These are phyloP conservation scores for Dictyophora rubrovolvata DNA, from an alignment of 768 basidiomycete genomes.

Conservation along the genomic window DNA sequence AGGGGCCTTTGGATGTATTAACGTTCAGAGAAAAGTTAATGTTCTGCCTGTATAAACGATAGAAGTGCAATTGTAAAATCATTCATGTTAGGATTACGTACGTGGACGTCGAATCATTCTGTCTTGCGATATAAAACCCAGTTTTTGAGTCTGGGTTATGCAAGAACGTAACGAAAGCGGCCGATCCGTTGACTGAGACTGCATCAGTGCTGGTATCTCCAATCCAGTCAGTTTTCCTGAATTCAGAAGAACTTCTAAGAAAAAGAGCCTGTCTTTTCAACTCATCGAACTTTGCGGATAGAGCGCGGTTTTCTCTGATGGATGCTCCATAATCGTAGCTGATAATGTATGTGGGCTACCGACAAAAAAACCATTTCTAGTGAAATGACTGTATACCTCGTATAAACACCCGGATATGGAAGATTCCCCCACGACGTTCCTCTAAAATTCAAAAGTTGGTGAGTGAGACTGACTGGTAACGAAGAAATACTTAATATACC, in stretches of 20 bases:
- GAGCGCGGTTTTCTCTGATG: conserved; percentile 45
- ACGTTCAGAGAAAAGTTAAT: conserved; percentile 53
- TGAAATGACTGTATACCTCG: conserved; percentile 17
- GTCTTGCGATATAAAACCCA: conserved; percentile 62
- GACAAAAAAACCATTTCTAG: not conserved
- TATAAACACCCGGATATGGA: conserved; percentile 68
- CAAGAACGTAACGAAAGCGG: conserved; percentile 51
- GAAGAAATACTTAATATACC: conserved; percentile 28
- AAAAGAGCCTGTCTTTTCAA: conserved; percentile 72
- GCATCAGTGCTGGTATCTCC: conserved; percentile 48
- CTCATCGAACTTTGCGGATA: conserved; percentile 64
- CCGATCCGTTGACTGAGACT: conserved; percentile 31
- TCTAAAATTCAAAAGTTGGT: conserved; percentile 25
- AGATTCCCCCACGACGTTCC: conserved; percentile 82
- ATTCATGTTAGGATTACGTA: not conserved
- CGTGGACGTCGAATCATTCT: conserved; percentile 42
- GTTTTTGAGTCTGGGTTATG: conserved; percentile 57
- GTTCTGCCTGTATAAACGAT: conserved; percentile 27
- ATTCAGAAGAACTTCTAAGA: conserved; percentile 67
- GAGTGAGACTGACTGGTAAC: not conserved
- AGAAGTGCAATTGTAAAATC: not conserved
- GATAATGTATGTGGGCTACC: conserved; percentile 17
- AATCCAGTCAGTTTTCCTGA: conserved; percentile 71
- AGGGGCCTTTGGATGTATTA: conserved; percentile 36
- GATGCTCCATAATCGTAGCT: conserved; percentile 71